These are phyloP conservation scores for Gastrolobium villosum DNA, from an alignment of 306 rosid genomes.

Conservation along the genomic window DNA sequence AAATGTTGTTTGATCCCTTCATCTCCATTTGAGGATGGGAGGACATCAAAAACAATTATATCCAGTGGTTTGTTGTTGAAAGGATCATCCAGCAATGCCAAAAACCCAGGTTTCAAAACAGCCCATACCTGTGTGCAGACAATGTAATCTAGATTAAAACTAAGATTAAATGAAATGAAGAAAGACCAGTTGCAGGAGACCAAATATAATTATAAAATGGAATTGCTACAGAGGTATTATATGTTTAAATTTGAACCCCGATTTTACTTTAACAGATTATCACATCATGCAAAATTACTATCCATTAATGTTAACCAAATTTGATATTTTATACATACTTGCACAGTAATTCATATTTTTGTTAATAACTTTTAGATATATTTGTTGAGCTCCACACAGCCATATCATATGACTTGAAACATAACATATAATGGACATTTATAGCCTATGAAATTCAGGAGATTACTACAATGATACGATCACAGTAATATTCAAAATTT, in stretches of 20 bases:
- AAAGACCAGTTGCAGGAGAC: constrained; percentile 26
- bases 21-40: constrained; percentile 81
- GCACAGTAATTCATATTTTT: constrained; percentile 4
- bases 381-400: constrained; percentile 1
- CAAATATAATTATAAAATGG: constrained; percentile 34
- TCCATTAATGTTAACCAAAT: constrained; percentile 24
- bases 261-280: constrained; percentile 15
- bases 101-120: constrained; percentile 94
- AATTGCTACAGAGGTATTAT: background rate
- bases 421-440: background rate
- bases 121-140: constrained; percentile 87
- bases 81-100: constrained; percentile 94
- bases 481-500: constrained; percentile 8
- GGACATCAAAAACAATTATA: constrained; percentile 86
- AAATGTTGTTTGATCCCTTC: constrained; percentile 67
- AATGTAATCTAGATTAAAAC: constrained; percentile 36
- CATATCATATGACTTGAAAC: constrained; percentile 13
- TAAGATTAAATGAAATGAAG: constrained; percentile 37
- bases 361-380: constrained; percentile 12
- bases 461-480: constrained; percentile 9
- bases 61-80: constrained; percentile 81
- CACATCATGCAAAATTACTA: constrained; percentile 26
- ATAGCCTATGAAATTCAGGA: constrained; percentile 24
- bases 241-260: constrained; percentile 33
- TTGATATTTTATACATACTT: background rate